phyloP scores from a whole-genome alignment of 768 basidiomycete species.

The Auriculariales sp. region DNA sequence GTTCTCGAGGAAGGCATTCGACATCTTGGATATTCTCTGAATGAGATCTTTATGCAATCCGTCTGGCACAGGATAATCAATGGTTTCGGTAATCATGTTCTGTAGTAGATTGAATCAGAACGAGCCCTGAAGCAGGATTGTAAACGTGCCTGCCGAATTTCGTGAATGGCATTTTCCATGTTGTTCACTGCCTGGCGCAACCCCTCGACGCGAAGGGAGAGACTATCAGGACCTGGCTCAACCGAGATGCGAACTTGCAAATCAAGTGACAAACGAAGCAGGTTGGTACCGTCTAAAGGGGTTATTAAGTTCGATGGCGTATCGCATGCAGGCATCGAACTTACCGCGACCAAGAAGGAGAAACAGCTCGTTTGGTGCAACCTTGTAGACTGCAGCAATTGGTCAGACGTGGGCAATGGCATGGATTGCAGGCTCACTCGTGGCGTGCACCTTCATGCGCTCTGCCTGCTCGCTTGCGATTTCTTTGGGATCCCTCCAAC shows the following conservation, averaged over 20 bases:
- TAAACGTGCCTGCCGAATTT: conserved; percentile 4
- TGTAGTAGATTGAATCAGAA: neutral
- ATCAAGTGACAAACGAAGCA: conserved; percentile 41
- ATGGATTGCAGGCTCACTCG: conserved; percentile 24
- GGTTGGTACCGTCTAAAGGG: conserved; percentile 44
- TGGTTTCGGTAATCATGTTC: conserved; percentile 2
- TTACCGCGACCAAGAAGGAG: conserved; percentile 59
- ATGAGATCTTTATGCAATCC: conserved; percentile 30
- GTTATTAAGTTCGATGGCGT: conserved; percentile 4
- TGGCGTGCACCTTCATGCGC: conserved; percentile 29
- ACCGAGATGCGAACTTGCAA: conserved; percentile 52
- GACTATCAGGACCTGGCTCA: conserved; percentile 26
- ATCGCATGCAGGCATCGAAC: conserved; percentile 9
- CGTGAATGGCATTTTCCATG: conserved; percentile 2
- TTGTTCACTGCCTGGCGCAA: conserved; percentile 33
- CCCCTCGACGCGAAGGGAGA: conserved; percentile 47
- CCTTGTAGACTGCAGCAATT: conserved; percentile 30
- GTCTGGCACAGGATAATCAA: neutral
- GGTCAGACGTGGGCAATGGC: conserved; percentile 2
- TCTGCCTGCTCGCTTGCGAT: conserved; percentile 36
- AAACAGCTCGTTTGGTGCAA: conserved; percentile 49
- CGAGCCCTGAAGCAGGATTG: neutral
- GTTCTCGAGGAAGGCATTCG: conserved; percentile 49
- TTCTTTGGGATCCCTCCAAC: conserved; percentile 45
- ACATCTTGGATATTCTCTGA: conserved; percentile 50